A percentile compares a stretch with the other conserved stretches of the same genome.
phyloP scores from a whole-genome alignment of 352 stramenopile species.

The Globisporangium echinulatum region DNA sequence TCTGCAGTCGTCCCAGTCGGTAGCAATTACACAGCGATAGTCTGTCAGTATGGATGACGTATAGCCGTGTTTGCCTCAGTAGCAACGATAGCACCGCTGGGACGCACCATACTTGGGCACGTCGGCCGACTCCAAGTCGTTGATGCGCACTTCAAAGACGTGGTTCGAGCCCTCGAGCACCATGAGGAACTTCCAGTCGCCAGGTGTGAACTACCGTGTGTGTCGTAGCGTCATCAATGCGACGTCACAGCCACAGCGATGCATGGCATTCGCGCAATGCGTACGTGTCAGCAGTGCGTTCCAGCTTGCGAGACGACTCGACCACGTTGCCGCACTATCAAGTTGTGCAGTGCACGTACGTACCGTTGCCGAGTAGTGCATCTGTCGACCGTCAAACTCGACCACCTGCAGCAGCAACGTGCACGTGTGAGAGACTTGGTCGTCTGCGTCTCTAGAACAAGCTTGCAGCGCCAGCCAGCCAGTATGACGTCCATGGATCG shows the following conservation, averaged over 20 bases:
- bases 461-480: too few relatives aligned
- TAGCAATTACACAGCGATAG: too few relatives aligned
- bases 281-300: too few relatives aligned
- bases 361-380: constrained; percentile 79
- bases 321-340: background rate
- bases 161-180: constrained; percentile 33
- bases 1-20: constrained; percentile 22
- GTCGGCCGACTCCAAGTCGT: constrained; percentile 64
- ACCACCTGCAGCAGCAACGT: constrained; percentile 34
- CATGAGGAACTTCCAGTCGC: constrained; percentile 49
- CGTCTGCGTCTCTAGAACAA: too few relatives aligned
- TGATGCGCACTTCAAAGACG: constrained; percentile 82
- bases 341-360: constrained; percentile 2
- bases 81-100: background rate
- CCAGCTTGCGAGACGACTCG: too few relatives aligned
- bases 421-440: too few relatives aligned
- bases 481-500: too few relatives aligned
- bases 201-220: constrained; percentile 43
- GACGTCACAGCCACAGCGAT: too few relatives aligned
- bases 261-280: too few relatives aligned
- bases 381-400: constrained; percentile 72
- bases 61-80: background rate
- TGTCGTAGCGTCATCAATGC: background rate
- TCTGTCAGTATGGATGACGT: background rate
- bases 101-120: constrained; percentile 80